Conservation (phyloP, 1,139 yeast species). For the Candida dubliniensis region DNA sequence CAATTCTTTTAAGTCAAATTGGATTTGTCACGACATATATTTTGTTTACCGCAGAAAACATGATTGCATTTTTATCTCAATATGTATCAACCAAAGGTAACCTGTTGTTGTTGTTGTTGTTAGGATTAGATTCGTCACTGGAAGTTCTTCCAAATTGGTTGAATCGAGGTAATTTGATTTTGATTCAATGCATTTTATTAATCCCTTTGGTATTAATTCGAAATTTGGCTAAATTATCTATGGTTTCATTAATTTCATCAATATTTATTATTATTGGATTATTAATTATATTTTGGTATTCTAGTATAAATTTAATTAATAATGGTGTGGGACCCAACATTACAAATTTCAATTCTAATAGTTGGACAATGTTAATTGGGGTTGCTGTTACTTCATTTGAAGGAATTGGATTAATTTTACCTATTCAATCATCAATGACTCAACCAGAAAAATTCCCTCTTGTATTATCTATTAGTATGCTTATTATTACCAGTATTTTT, state of each 20-base stretch:
- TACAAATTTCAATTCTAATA: conserved; percentile 51
- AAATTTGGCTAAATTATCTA: conserved; percentile 67
- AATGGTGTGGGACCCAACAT: conserved; percentile 54
- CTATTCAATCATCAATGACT: conserved; percentile 75
- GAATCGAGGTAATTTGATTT: conserved; percentile 40
- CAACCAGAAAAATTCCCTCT: conserved; percentile 69
- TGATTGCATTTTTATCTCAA: conserved; percentile 45
- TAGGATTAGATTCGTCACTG: too few relatives aligned
- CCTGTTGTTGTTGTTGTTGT: too few relatives aligned
- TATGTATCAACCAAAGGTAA: conserved; percentile 11
- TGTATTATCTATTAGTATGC: conserved; percentile 60
- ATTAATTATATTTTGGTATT: conserved; percentile 59
- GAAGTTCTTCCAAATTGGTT: conserved; percentile 11
- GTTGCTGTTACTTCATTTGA: conserved; percentile 82
- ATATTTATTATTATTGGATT: conserved; percentile 65
- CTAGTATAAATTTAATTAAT: conserved; percentile 43
- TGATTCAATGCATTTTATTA: conserved; percentile 56
- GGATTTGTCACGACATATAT: conserved; percentile 81
- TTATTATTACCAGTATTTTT: conserved; percentile 59
- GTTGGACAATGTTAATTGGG: conserved; percentile 75
- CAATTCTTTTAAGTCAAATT: conserved; percentile 66
- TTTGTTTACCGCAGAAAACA: conserved; percentile 69
- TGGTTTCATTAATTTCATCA: conserved; percentile 68
- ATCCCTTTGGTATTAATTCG: conserved; percentile 71
- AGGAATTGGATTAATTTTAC: conserved; percentile 76